Percentiles rank a stretch among this genome's conserved stretches.
phyloP scores from a whole-genome alignment of 371 early-diverging fungal species.

The Phascolomyces articulosus region DNA sequence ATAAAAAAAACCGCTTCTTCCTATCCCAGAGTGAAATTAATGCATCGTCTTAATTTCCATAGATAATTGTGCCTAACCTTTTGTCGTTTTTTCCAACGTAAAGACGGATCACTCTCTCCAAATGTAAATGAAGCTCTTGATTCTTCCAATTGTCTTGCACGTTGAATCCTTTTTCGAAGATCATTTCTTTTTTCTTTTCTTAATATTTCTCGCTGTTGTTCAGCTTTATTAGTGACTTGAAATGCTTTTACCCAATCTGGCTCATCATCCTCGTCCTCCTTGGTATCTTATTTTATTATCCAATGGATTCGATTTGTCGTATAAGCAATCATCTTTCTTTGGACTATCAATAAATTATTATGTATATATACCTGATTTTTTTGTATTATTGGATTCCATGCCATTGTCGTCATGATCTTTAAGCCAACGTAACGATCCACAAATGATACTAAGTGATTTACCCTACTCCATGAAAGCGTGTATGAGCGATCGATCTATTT shows the following conservation, averaged over 20 bases:
- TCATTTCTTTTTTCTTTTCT: slow-evolving; percentile 23
- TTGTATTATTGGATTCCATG: background rate
- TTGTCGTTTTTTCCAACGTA: background rate
- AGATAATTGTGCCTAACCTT: slow-evolving; percentile 7
- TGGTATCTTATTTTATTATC: no score
- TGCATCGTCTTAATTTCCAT: no score
- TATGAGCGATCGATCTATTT: background rate
- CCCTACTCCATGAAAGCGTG: no score
- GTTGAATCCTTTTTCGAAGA: slow-evolving; percentile 34
- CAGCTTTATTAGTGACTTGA: slow-evolving; percentile 17
- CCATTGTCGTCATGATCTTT: slow-evolving; percentile 44
- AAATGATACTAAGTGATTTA: slow-evolving; percentile 86
- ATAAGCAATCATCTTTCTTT: no score
- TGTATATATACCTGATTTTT: background rate
- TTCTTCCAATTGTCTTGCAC: slow-evolving; percentile 23
- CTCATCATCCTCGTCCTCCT: slow-evolving; percentile 23
- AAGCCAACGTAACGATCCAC: slow-evolving; percentile 86
- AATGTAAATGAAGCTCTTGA: background rate
- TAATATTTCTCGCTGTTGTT: slow-evolving; percentile 12
- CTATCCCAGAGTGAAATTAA: no score
- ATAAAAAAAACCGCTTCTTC: no score
- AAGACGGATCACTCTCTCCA: background rate
- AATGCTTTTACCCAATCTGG: slow-evolving; percentile 52
- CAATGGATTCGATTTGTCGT: no score
- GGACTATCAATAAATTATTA: no score